phyloP scores from a whole-genome alignment of 164 flowering plant species.

The Magnolia kwangsiensis region DNA sequence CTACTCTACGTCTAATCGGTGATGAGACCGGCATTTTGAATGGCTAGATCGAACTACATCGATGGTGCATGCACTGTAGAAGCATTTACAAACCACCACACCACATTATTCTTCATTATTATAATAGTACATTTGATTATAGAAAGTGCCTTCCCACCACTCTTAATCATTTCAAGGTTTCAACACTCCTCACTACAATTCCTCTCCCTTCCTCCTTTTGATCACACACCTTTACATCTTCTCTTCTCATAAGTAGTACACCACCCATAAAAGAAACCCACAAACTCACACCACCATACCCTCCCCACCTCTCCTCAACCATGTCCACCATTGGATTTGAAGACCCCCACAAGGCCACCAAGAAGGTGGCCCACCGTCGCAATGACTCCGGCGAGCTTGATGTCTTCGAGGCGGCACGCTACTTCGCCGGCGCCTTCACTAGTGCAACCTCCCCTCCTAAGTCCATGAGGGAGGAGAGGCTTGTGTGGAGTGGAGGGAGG shows the following conservation, averaged over 20 bases:
- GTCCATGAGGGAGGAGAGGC: constrained; percentile 27
- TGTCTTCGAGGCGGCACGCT: constrained; percentile 79
- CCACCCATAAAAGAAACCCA: background rate
- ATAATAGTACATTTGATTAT: constrained; percentile 13
- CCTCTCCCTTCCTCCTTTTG: constrained; percentile 10
- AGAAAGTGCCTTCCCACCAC: constrained; percentile 32
- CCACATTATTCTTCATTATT: background rate
- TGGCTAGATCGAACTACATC: background rate
- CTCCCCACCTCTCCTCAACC: background rate
- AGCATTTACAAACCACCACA: background rate
- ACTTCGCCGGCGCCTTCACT: constrained; percentile 57
- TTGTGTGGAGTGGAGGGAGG: constrained; percentile 44
- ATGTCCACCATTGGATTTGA: constrained; percentile 24
- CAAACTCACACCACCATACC: background rate
- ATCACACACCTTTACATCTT: background rate
- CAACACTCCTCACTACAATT: constrained; percentile 15
- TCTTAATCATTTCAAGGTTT: constrained; percentile 36
- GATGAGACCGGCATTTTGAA: background rate
- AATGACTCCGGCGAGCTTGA: constrained; percentile 73
- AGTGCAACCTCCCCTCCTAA: constrained; percentile 21
- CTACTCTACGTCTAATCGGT: background rate
- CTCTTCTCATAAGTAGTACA: background rate
- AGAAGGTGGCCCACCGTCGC: constrained; percentile 44
- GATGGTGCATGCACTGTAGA: background rate
- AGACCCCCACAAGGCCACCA: constrained; percentile 26